These are phyloP conservation scores for Allomyces javanicus DNA, from an alignment of 192 early-diverging fungal genomes.

Conservation along the genomic window DNA sequence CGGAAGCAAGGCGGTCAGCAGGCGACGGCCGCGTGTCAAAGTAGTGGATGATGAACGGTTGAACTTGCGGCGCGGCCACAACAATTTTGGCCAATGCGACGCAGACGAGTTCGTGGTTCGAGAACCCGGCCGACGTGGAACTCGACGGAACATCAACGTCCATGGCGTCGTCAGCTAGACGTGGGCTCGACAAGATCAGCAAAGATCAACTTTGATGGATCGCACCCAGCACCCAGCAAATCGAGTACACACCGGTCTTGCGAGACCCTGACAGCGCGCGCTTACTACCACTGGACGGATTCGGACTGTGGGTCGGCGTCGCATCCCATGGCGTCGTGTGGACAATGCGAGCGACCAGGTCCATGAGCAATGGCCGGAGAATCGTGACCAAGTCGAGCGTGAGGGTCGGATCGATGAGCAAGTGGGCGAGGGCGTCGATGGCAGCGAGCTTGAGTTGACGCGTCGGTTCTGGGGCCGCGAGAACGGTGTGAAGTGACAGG, in stretches of 20 bases:
- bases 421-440: constrained; percentile 4
- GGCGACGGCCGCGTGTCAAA: neutral
- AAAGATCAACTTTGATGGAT: constrained; percentile 1
- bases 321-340: too few relatives aligned
- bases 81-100: neutral
- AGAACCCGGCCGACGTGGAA: neutral
- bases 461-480: too few relatives aligned
- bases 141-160: neutral
- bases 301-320: too few relatives aligned
- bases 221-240: constrained; percentile 6
- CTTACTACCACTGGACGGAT: constrained; percentile 22
- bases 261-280: constrained; percentile 10
- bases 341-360: constrained; percentile 42
- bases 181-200: neutral
- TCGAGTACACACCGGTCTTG: constrained; percentile 3
- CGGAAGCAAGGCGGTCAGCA: neutral
- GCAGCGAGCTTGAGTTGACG: neutral
- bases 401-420: constrained; percentile 14
- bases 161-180: neutral
- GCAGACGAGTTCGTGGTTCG: neutral
- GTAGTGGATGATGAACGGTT: neutral
- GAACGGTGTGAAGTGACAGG: too few relatives aligned
- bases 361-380: constrained; percentile 57
- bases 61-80: neutral
- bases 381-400: constrained; percentile 15